Percentiles rank a stretch among this genome's conserved stretches.
phyloP scores from a whole-genome alignment of 1,284 basidiomycete species.

The Pseudozyma sp. region DNA sequence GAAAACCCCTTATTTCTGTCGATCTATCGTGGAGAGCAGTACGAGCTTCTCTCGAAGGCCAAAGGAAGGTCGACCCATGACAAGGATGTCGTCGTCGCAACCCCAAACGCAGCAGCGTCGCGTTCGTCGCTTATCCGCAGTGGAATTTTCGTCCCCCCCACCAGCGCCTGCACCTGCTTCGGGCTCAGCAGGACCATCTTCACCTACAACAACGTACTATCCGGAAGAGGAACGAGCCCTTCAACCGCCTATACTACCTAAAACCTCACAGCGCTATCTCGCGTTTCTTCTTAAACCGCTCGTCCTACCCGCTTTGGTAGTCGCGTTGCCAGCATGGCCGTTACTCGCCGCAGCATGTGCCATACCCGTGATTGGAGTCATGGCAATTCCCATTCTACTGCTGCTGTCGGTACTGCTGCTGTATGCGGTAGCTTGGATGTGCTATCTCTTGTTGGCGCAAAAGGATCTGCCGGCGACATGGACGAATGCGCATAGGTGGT shows the following conservation, averaged over 20 bases:
- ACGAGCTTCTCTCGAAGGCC: no score
- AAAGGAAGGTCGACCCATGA: no score
- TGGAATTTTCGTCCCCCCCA: background rate
- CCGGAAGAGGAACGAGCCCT: conserved; percentile 28
- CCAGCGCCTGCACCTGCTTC: conserved; percentile 14
- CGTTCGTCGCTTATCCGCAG: conserved; percentile 15
- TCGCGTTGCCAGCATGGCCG: conserved; percentile 61
- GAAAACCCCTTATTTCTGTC: no score
- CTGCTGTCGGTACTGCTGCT: conserved; percentile 61
- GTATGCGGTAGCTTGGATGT: conserved; percentile 66
- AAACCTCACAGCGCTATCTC: conserved; percentile 37
- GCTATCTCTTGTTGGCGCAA: conserved; percentile 67
- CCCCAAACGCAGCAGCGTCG: conserved; percentile 3
- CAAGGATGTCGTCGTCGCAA: no score
- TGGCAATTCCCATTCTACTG: conserved; percentile 66
- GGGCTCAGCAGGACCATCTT: conserved; percentile 22
- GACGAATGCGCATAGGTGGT: conserved; percentile 28
- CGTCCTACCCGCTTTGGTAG: conserved; percentile 49
- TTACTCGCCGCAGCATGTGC: conserved; percentile 55
- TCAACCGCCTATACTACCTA: conserved; percentile 30
- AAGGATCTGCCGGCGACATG: conserved; percentile 56
- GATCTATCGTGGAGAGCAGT: no score
- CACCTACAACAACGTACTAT: conserved; percentile 50
- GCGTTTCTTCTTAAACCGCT: conserved; percentile 48
- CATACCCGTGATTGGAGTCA: conserved; percentile 58